Evolutionary conservation across 2,329 filamentous ascomycete genomes (phyloP).

Genomic region (Fusarium virguliforme): DNA sequence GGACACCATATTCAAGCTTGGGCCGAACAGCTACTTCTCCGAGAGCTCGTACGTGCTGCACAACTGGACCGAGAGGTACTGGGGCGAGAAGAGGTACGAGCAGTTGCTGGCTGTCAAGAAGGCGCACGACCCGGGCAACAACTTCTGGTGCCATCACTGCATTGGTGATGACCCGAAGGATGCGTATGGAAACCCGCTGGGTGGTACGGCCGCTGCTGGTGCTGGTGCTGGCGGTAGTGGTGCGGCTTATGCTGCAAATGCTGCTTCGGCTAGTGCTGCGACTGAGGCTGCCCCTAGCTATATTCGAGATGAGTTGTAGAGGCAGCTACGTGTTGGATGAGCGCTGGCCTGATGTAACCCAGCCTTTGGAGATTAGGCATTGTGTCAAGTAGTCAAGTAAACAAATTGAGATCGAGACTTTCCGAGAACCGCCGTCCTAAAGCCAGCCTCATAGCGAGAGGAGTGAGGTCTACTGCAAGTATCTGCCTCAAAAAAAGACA

Average conservation of each 20-base stretch:
- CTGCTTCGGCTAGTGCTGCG: no score
- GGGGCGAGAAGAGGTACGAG: slow-evolving; percentile 11
- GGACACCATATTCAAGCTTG: slow-evolving; percentile 20
- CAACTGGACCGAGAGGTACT: slow-evolving; percentile 20
- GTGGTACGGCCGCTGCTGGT: background rate
- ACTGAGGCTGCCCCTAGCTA: no score
- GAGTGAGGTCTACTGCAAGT: no score
- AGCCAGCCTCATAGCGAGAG: no score
- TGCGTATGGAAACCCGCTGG: slow-evolving; percentile 13
- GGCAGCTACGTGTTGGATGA: background rate
- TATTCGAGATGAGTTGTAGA: background rate
- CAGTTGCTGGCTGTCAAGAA: slow-evolving; percentile 16
- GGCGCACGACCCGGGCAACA: slow-evolving; percentile 14
- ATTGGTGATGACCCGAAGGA: slow-evolving; percentile 14
- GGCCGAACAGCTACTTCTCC: slow-evolving; percentile 20
- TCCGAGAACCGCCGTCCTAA: no score
- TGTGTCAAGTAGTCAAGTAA: no score
- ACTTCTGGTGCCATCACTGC: slow-evolving; percentile 16
- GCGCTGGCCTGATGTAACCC: background rate
- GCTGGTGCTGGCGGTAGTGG: background rate
- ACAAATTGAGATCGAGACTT: no score
- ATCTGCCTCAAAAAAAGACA: no score
- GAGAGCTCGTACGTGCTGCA: slow-evolving; percentile 23
- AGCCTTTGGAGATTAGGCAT: no score
- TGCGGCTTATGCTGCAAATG: no score